Conservation (phyloP, 2,329 filamentous ascomycete species). For the Xylaria sp. region DNA sequence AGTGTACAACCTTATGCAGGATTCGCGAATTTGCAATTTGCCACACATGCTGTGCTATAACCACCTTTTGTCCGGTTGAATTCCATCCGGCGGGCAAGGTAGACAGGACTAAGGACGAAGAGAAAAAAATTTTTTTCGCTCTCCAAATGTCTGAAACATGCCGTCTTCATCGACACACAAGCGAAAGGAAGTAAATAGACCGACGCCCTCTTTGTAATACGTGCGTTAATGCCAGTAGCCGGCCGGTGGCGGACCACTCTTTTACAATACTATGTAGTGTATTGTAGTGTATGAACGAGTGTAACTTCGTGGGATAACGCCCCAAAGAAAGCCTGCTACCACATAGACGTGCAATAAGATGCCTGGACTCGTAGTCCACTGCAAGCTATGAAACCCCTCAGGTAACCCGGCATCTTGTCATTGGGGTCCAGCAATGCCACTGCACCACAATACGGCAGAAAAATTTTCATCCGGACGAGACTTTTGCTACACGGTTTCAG, state of each 20-base stretch:
- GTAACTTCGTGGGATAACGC: slow-evolving; percentile 13
- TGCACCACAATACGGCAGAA: slow-evolving; percentile 7
- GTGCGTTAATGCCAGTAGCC: slow-evolving; percentile 5
- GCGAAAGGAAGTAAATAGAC: slow-evolving; percentile 37
- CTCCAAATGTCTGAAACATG: slow-evolving; percentile 43
- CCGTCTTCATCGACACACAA: slow-evolving; percentile 36
- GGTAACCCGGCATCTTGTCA: neutral
- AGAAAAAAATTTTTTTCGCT: slow-evolving; percentile 34
- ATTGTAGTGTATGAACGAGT: slow-evolving; percentile 3
- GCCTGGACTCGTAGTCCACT: neutral
- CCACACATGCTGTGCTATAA: slow-evolving; percentile 24
- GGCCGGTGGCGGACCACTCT: slow-evolving; percentile 12
- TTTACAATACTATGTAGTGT: neutral
- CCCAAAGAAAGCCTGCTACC: slow-evolving; percentile 16
- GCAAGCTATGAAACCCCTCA: slow-evolving; percentile 11
- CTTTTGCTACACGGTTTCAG: slow-evolving; percentile 24
- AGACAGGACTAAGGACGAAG: slow-evolving; percentile 35
- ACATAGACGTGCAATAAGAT: slow-evolving; percentile 27
- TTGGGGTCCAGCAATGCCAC: slow-evolving; percentile 28
- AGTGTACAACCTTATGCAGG: slow-evolving; percentile 8
- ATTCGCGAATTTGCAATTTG: slow-evolving; percentile 27
- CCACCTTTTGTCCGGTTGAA: slow-evolving; percentile 27
- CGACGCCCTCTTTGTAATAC: slow-evolving; percentile 21
- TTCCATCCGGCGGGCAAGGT: slow-evolving; percentile 20
- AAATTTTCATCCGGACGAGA: slow-evolving; percentile 20